A percentile compares a stretch with the other conserved stretches of the same genome.
phyloP scores from a whole-genome alignment of 1,284 basidiomycete species.

The Pterulicium gracile region DNA sequence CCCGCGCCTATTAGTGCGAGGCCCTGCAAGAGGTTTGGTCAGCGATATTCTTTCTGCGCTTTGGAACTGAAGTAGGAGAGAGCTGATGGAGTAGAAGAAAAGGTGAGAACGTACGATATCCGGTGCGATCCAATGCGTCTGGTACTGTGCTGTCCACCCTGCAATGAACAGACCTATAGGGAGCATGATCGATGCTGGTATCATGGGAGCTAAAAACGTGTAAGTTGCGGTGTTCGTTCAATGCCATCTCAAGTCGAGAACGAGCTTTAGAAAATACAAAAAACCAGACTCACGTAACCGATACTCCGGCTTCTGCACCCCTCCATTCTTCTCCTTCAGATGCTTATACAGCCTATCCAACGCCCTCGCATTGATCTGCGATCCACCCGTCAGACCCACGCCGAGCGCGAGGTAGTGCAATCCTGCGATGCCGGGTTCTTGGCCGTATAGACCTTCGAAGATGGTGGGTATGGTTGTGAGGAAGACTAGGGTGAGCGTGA shows the following conservation, averaged over 20 bases:
- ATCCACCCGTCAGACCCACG: constrained; percentile 36
- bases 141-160: constrained; percentile 47
- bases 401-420: constrained; percentile 57
- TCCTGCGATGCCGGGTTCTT: constrained; percentile 45
- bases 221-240: background rate
- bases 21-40: constrained; percentile 28
- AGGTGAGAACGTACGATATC: constrained; percentile 41
- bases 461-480: constrained; percentile 57
- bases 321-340: constrained; percentile 38
- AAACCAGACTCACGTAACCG: constrained; percentile 26
- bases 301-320: constrained; percentile 48
- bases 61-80: background rate
- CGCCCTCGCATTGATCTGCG: constrained; percentile 48
- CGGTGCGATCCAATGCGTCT: constrained; percentile 47
- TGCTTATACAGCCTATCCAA: constrained; percentile 45
- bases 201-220: constrained; percentile 36
- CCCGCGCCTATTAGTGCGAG: constrained; percentile 44
- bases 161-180: constrained; percentile 47
- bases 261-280: no score
- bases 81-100: background rate
- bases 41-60: background rate
- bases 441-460: constrained; percentile 39
- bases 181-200: constrained; percentile 41
- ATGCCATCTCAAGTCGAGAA: no score
- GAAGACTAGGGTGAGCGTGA: constrained; percentile 26